phyloP scores from a whole-genome alignment of 352 stramenopile species.

The Pythium sp. region DNA sequence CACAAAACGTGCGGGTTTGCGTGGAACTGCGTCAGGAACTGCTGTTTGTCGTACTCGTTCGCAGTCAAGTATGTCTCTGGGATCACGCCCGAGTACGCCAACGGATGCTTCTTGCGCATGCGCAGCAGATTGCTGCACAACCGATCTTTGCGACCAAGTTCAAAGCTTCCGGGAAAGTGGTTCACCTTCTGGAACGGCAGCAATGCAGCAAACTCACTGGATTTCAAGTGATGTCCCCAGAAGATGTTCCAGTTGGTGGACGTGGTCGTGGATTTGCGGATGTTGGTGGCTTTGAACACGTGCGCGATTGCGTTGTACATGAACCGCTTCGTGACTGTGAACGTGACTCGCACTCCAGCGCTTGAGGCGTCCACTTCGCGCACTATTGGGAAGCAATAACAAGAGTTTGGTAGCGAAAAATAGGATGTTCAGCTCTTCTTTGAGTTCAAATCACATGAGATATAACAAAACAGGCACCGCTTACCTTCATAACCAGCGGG shows the following conservation, averaged over 20 bases:
- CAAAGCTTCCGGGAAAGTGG: conserved; percentile 76
- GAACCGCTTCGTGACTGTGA: conserved; percentile 66
- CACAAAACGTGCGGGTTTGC: conserved; percentile 52
- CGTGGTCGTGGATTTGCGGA: conserved; percentile 18
- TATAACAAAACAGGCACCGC: neutral
- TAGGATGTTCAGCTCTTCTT: neutral
- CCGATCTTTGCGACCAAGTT: conserved; percentile 72
- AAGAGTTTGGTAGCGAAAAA: neutral
- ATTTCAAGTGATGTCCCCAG: conserved; percentile 68
- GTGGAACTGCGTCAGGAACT: conserved; percentile 50
- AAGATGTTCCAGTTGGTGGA: conserved; percentile 60
- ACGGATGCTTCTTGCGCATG: conserved; percentile 58
- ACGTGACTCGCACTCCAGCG: conserved; percentile 35
- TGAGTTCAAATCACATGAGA: neutral
- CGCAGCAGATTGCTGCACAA: conserved; percentile 60
- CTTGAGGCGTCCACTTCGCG: conserved; percentile 23
- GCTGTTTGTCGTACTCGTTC: conserved; percentile 66
- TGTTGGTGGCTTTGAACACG: conserved; percentile 37
- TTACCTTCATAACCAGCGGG: conserved; percentile 62
- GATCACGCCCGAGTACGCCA: conserved; percentile 49
- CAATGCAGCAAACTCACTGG: conserved; percentile 35
- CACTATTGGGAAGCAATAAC: conserved; percentile 21
- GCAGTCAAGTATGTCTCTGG: conserved; percentile 72
- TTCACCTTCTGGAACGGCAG: conserved; percentile 63
- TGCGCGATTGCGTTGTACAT: conserved; percentile 78